These are phyloP conservation scores for Marsdenia floribunda DNA, from an alignment of 257 asterid species.

Conservation along the genomic window DNA sequence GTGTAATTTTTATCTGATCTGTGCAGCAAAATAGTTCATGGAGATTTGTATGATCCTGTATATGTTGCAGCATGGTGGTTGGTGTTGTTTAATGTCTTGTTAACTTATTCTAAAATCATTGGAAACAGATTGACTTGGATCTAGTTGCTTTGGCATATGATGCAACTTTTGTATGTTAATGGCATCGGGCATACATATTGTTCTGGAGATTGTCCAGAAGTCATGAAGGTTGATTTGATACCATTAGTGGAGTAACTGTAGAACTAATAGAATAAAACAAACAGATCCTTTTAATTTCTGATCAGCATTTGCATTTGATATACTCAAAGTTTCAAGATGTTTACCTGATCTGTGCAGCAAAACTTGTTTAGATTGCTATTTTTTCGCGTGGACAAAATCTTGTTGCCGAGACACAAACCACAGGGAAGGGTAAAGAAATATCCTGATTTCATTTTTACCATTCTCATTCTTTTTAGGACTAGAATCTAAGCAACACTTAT, in stretches of 20 bases:
- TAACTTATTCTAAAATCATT: neutral
- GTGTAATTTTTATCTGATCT: neutral
- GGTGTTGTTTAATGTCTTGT: neutral
- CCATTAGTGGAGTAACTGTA: too few species aligned
- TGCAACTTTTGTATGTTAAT: neutral
- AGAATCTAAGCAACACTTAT: neutral
- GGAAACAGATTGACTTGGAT: neutral
- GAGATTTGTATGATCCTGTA: neutral
- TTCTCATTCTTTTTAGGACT: neutral
- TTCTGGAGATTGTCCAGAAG: neutral
- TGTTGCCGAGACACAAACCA: slow-evolving; percentile 42
- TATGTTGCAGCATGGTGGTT: neutral
- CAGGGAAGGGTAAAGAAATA: slow-evolving; percentile 16
- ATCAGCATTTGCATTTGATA: neutral
- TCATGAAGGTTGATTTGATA: neutral
- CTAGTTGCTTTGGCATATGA: neutral
- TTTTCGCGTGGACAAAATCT: slow-evolving; percentile 45
- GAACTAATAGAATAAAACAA: neutral
- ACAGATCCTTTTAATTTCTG: neutral
- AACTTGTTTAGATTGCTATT: too few species aligned
- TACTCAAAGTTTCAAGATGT: neutral
- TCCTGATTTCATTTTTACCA: too few species aligned
- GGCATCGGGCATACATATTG: neutral
- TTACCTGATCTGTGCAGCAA: too few species aligned
- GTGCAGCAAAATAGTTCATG: too few species aligned